These are phyloP conservation scores for Stachybotrys elegans DNA, from an alignment of 2,329 filamentous ascomycete species.

Conservation along the genomic window DNA sequence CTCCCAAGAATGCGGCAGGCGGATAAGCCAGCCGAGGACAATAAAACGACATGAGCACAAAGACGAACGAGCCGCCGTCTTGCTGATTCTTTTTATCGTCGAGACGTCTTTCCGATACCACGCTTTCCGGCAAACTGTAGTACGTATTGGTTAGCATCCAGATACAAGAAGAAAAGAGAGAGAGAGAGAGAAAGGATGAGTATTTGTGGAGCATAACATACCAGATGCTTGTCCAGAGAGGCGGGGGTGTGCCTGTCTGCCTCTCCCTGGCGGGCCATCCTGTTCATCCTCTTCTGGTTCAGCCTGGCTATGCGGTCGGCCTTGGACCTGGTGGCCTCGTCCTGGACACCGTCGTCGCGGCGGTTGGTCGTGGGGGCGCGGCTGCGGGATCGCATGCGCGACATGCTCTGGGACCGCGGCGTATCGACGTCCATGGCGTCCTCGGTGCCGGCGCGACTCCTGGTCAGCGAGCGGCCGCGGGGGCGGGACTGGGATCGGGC, in stretches of 20 bases:
- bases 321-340: slow-evolving; percentile 63
- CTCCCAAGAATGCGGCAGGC: too few species aligned
- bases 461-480: slow-evolving; percentile 66
- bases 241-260: slow-evolving; percentile 85
- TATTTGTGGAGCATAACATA: too few species aligned
- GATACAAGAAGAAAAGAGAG: neutral
- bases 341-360: slow-evolving; percentile 70
- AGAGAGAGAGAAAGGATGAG: too few species aligned
- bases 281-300: slow-evolving; percentile 97
- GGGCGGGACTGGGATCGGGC: slow-evolving; percentile 59
- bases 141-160: neutral
- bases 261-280: slow-evolving; percentile 95
- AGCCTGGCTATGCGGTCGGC: slow-evolving; percentile 85
- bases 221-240: slow-evolving; percentile 83
- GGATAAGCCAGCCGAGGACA: too few species aligned
- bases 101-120: slow-evolving; percentile 82
- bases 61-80: too few species aligned
- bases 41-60: too few species aligned
- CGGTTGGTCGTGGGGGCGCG: slow-evolving; percentile 59
- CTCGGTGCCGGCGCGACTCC: slow-evolving; percentile 57
- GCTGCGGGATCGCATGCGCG: slow-evolving; percentile 69
- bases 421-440: slow-evolving; percentile 73
- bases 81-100: slow-evolving; percentile 61
- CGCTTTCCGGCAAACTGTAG: slow-evolving; percentile 80
- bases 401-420: slow-evolving; percentile 29